Percentiles rank a stretch among this genome's conserved stretches.
Conservation (phyloP, 352 stramenopile species). For the Globisporangium echinulatum region DNA sequence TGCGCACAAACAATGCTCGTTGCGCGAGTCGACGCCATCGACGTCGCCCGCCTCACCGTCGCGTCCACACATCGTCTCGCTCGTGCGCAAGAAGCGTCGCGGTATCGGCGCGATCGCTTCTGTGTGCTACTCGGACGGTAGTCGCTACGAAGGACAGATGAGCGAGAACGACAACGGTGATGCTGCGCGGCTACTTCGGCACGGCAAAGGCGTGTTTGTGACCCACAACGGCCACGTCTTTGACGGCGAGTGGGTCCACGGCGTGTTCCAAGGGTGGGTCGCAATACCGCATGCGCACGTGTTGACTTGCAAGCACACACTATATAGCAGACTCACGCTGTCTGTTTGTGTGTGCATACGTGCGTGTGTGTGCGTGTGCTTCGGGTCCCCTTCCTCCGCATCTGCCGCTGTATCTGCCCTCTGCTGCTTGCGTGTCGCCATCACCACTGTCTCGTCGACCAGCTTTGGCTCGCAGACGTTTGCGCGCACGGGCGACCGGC, state of each 20-base stretch:
- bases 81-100: conserved; percentile 40
- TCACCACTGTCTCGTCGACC: conserved; percentile 1
- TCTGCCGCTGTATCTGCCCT: not conserved
- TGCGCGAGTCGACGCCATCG: not conserved
- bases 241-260: conserved; percentile 76
- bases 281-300: not conserved
- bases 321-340: not conserved
- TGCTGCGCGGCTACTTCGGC: conserved; percentile 30
- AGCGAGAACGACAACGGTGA: conserved; percentile 15
- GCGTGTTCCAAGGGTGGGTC: conserved; percentile 77
- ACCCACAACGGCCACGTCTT: conserved; percentile 59
- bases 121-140: conserved; percentile 60
- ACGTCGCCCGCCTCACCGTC: conserved; percentile 1
- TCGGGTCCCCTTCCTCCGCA: not conserved
- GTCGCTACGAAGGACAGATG: conserved; percentile 52
- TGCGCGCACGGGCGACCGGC: conserved; percentile 69
- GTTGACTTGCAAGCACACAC: not conserved
- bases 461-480: conserved; percentile 85
- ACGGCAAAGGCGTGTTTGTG: conserved; percentile 56
- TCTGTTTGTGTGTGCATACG: not conserved
- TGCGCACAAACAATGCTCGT: not conserved
- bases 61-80: conserved; percentile 32
- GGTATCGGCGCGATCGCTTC: conserved; percentile 18
- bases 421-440: conserved; percentile 1
- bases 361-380: not conserved